Evolutionary conservation across 441 rosid species (phyloP), one percentile per base, ranked within the genome.

Genomic region (Jatropha podagrica): DNA sequence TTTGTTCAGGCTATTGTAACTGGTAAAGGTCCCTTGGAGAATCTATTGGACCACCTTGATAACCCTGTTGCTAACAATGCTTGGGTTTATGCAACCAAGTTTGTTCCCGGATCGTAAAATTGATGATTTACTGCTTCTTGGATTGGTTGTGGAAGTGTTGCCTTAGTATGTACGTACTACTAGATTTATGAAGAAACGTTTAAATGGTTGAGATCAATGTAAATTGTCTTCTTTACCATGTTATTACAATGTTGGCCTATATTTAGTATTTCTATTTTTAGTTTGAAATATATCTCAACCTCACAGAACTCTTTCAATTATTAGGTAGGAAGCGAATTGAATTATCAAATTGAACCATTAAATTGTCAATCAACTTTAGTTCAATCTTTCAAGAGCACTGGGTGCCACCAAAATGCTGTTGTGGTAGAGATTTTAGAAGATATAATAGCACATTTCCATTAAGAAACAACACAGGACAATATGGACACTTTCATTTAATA

Each of bases 41-140:
- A 93, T 73, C 95, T 95, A 55, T 80, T 91, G 65, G 99, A 93
- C 80, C 99, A 93, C 85, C 85, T 93, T n/a, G 95, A 91, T 48
- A 76, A 90, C 90, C 98, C 98, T 1, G 99, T 91, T 5, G 95
- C 98, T 51, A 95, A 95, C 90, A 92, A 92, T 80, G 98, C 97
- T 4, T 91, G 98, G 98, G 97, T 88, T 79, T 92, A 81, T 26
- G 97, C 99, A 8, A 93, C 98, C 70, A 95, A 95, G 83, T 93
- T 95, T 78, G 92, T 73, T 60, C 97, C 97, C 11, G 96, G 94
- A 67, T 88, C 93, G 38, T 95, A 79, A 82, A 76, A 13, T n/a
- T 42, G 3, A 27, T 63, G 13, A 1, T 20, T 23, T 41, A 10
- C 48, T 2, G 52, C 62, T 79, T 82, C 72, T 38, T 63, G 68